A percentile compares a stretch with the other conserved stretches of the same genome.
Conservation (phyloP, 2,329 filamentous ascomycete species). For the Neonectria neomacrospora region DNA sequence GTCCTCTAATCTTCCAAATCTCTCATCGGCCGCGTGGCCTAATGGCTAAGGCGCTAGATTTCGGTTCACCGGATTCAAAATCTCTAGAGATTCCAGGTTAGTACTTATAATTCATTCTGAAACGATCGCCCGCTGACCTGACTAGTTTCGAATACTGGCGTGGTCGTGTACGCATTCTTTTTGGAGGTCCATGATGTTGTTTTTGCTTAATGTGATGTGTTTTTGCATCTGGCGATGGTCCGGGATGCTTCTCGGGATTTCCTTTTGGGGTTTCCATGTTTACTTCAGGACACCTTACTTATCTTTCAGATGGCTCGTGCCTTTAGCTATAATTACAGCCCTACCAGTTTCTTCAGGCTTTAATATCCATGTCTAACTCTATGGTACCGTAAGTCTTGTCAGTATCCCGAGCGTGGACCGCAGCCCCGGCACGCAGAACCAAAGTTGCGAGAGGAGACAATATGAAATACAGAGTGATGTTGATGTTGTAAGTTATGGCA, state of each 20-base stretch:
- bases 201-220: neutral
- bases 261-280: neutral
- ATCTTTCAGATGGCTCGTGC: neutral
- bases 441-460: too few species aligned
- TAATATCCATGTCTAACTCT: neutral
- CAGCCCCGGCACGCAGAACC: too few species aligned
- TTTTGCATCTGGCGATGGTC: too few species aligned
- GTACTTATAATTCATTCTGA: too few species aligned
- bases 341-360: neutral
- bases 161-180: neutral
- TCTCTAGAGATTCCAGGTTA: neutral
- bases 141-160: neutral
- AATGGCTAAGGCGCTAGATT: neutral
- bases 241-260: neutral
- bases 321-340: too few species aligned
- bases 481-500: too few species aligned
- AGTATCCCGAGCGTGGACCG: too few species aligned
- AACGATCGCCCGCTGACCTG: too few species aligned
- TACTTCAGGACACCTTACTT: neutral
- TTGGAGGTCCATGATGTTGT: neutral
- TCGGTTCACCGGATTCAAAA: neutral
- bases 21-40: neutral
- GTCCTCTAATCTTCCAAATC: accelerated
- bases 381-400: neutral
- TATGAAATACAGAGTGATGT: too few species aligned